Percentiles rank a stretch among this genome's conserved stretches.
phyloP scores from a whole-genome alignment of 2,329 filamentous ascomycete species.

The Knoxdaviesia capensis region DNA sequence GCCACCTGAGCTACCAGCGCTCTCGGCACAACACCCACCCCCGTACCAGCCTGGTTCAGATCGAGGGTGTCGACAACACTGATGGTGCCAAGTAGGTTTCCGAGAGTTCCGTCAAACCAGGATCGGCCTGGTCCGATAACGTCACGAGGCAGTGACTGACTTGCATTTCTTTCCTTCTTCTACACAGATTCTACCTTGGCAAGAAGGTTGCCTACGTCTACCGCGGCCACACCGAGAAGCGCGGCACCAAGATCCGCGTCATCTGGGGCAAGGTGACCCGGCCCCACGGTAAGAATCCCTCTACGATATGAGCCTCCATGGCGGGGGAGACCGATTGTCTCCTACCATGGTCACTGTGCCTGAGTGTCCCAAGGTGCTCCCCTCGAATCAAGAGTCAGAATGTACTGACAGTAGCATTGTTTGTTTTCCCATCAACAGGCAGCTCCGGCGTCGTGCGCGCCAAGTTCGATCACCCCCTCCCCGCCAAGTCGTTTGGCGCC shows the following conservation, averaged over 20 bases:
- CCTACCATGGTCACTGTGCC: no score
- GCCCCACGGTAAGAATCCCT: constrained; percentile 55
- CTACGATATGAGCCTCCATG: neutral
- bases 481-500: constrained; percentile 89
- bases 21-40: constrained; percentile 82
- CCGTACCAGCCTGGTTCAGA: constrained; percentile 88
- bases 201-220: constrained; percentile 99
- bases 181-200: constrained; percentile 71
- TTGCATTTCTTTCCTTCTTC: constrained; percentile 4
- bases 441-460: constrained; percentile 97
- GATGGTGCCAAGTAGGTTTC: constrained; percentile 62
- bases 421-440: constrained; percentile 26
- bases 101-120: neutral
- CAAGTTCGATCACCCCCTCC: constrained; percentile 92
- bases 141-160: no score
- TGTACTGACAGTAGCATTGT: neutral
- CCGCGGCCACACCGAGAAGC: constrained; percentile 82
- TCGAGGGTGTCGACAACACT: constrained; percentile 89
- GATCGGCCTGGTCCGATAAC: neutral
- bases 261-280: constrained; percentile 98
- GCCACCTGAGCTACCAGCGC: constrained; percentile 95
- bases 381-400: neutral
- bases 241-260: constrained; percentile 94
- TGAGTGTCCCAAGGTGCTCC: neutral
- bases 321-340: neutral